These are phyloP conservation scores for Aphanomyces invadans DNA, from an alignment of 352 stramenopile genomes.

Conservation along the genomic window DNA sequence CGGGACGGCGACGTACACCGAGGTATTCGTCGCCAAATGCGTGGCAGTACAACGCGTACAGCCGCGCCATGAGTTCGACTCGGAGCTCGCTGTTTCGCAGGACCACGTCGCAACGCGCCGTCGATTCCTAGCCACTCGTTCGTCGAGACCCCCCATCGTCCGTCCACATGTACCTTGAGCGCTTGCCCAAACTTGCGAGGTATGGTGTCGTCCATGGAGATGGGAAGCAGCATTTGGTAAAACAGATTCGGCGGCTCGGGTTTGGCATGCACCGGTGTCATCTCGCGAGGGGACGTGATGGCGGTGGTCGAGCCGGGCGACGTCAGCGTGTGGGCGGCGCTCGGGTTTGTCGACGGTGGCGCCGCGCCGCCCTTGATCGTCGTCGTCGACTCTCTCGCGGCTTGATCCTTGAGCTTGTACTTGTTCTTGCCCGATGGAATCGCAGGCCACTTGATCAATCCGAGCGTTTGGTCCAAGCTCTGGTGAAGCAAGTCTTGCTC, in stretches of 20 bases:
- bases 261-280: not conserved
- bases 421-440: slow-evolving; percentile 36
- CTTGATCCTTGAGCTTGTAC: slow-evolving; percentile 21
- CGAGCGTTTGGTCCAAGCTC: slow-evolving; percentile 39
- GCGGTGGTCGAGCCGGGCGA: not conserved
- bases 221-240: slow-evolving; percentile 43
- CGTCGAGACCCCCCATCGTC: not conserved
- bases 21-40: slow-evolving; percentile 63
- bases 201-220: slow-evolving; percentile 41
- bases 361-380: not conserved
- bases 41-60: slow-evolving; percentile 50
- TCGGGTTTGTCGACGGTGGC: too few relatives aligned
- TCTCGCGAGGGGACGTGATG: not conserved
- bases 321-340: not conserved
- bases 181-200: slow-evolving; percentile 31
- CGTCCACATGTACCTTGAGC: slow-evolving; percentile 30
- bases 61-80: slow-evolving; percentile 55
- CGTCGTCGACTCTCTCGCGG: not conserved
- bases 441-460: slow-evolving; percentile 45
- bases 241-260: slow-evolving; percentile 27
- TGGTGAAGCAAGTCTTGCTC: slow-evolving; percentile 56
- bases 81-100: slow-evolving; percentile 59
- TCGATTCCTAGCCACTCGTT: slow-evolving; percentile 16
- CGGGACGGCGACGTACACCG: slow-evolving; percentile 33
- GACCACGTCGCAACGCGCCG: slow-evolving; percentile 51